Evolutionary conservation across 2,329 filamentous ascomycete genomes (phyloP), one percentile per base, ranked within the genome.

Genomic region (Beauveria varroae): DNA sequence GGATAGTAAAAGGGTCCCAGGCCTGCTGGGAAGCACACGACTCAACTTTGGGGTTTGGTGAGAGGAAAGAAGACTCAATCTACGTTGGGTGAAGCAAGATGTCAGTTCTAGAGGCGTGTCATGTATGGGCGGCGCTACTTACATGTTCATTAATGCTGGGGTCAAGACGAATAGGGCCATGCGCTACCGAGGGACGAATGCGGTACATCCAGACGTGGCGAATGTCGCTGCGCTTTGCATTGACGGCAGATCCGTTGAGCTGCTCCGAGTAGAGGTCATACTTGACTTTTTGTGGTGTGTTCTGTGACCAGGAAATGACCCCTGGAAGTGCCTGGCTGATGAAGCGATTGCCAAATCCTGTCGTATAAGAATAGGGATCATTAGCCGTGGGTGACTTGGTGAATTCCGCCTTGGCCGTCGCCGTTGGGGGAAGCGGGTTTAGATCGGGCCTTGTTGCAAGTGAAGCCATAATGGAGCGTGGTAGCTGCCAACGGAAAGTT

Each of bases 281-380:
- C 44, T 70, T 71, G 51, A 75, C 73, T 53, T 74, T 75, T 46
- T 79, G 75, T 6, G 79, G 79, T 16, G 71, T 68, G 63, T 81
- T 81, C 60, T 77, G 74, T 41, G 76, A 77, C 41, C 69, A 63
- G 9, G 78, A 78, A 24, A 81, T 73, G 26, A 75, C 76, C 37
- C 74, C 75, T 14, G 77, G 75, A 2, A 80, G 71, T n/a, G 76
- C 76, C 64, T 80, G 77, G 26, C 77, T 78, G 56, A 74, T 73
- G 62, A 79, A 78, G 10, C 72, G 68, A 67, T 85, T 86, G 43
- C 78, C 78, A 65, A 84, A 85, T 22, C 82, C 83, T 22, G 76
- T 69, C 78, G 84, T 80, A 66, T 86, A 86, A 71, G 79, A 58
- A 57, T 85, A 71, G 71, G 81, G 69, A 76, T 78, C 63, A 69